Evolutionary conservation across 148 eudicot genomes (phyloP).

Genomic region (Amaranthus palmeri): DNA sequence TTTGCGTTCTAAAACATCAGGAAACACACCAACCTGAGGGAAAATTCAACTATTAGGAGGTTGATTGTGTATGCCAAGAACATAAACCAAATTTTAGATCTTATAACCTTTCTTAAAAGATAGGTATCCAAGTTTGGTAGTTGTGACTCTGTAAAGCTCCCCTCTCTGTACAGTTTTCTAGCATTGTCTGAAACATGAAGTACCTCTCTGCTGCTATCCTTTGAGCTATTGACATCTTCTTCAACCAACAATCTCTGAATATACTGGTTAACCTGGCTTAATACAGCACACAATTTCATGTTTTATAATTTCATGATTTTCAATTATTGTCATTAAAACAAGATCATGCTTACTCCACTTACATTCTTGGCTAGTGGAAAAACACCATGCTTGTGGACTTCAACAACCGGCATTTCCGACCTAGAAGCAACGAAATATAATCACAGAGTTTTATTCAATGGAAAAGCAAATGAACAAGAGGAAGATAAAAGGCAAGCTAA

Average conservation of each 20-base stretch:
- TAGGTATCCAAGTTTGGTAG: conserved; percentile 61
- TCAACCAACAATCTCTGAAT: conserved; percentile 84
- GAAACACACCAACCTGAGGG: conserved; percentile 86
- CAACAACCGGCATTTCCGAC: conserved; percentile 97
- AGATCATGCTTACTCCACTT: conserved; percentile 26
- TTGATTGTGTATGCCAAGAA: conserved; percentile 11
- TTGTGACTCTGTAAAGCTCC: conserved; percentile 56
- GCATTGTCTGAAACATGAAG: conserved; percentile 63
- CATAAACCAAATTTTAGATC: neutral
- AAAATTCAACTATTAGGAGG: conserved; percentile 19
- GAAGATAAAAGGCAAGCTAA: conserved; percentile 1
- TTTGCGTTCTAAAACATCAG: conserved; percentile 84
- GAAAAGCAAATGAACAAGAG: conserved; percentile 5
- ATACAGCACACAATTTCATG: conserved; percentile 2
- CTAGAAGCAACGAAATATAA: conserved; percentile 32
- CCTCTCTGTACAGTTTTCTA: conserved; percentile 64
- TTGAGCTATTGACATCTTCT: conserved; percentile 56
- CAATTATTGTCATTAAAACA: neutral
- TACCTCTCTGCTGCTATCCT: conserved; percentile 41
- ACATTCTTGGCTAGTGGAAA: conserved; percentile 89
- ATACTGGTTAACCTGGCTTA: conserved; percentile 81
- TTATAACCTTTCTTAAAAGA: conserved; percentile 72
- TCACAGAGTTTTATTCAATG: neutral
- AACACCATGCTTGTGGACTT: conserved; percentile 74
- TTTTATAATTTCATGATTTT: neutral